Percentiles rank a stretch among this genome's conserved stretches.
These are phyloP conservation scores for Talaromyces sp. DNA, from an alignment of 2,329 filamentous ascomycete genomes.

Conservation along the genomic window DNA sequence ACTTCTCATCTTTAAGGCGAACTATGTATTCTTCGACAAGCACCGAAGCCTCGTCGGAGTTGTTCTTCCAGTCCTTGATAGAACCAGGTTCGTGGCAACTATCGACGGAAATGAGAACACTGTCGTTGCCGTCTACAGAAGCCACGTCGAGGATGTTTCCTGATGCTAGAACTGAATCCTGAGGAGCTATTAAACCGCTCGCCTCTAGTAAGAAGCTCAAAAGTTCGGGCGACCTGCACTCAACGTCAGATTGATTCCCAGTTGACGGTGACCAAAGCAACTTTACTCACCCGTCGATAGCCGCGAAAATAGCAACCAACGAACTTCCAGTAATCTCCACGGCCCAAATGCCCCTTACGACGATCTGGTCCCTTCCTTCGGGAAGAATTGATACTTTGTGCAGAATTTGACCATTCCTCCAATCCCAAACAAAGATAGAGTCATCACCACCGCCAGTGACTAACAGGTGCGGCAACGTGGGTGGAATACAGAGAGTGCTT, in stretches of 20 bases:
- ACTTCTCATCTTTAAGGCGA: slow-evolving; percentile 20
- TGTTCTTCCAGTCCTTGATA: slow-evolving; percentile 39
- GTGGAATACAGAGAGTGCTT: slow-evolving; percentile 67
- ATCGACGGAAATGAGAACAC: slow-evolving; percentile 53
- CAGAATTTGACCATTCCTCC: slow-evolving; percentile 50
- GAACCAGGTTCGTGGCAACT: slow-evolving; percentile 51
- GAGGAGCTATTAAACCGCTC: slow-evolving; percentile 50
- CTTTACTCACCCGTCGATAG: slow-evolving; percentile 56
- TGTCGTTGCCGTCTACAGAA: slow-evolving; percentile 26
- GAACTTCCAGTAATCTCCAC: slow-evolving; percentile 25
- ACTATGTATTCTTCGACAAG: slow-evolving; percentile 33
- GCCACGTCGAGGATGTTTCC: slow-evolving; percentile 65
- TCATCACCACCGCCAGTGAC: slow-evolving; percentile 85
- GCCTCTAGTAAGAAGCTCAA: slow-evolving; percentile 60
- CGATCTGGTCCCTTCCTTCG: slow-evolving; percentile 28
- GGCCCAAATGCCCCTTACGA: slow-evolving; percentile 53
- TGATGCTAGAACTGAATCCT: slow-evolving; percentile 52
- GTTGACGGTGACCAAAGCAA: neutral
- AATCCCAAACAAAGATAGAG: slow-evolving; percentile 77
- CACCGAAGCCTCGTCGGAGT: slow-evolving; percentile 20
- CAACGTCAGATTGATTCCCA: slow-evolving; percentile 33
- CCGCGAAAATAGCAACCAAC: slow-evolving; percentile 45
- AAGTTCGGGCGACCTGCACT: slow-evolving; percentile 60
- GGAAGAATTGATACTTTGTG: slow-evolving; percentile 31
- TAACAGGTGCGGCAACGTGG: slow-evolving; percentile 57